Conservation (phyloP, 371 early-diverging fungal species). For the Sporodiniella umbellata region DNA sequence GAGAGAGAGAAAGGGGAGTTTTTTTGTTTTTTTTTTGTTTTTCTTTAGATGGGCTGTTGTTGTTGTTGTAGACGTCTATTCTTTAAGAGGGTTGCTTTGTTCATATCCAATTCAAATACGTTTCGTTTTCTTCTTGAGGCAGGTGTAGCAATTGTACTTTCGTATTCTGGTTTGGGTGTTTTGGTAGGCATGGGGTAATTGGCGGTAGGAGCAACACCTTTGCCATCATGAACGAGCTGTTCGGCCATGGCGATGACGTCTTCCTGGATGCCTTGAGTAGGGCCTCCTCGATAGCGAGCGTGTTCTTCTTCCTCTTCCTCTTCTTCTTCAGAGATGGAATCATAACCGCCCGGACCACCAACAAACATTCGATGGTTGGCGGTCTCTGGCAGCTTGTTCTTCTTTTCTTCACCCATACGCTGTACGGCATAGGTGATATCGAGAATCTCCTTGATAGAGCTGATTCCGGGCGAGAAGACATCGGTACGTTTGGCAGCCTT, state of each 20-base stretch:
- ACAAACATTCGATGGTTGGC: background rate
- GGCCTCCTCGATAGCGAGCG: background rate
- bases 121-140: conserved; percentile 34
- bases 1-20: no score
- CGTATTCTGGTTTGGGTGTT: background rate
- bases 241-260: conserved; percentile 28
- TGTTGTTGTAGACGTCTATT: conserved; percentile 25
- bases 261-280: conserved; percentile 13
- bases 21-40: no score
- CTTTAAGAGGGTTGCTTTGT: conserved; percentile 47
- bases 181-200: conserved; percentile 12
- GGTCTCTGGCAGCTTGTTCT: conserved; percentile 12
- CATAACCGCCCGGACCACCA: conserved; percentile 9
- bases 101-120: conserved; percentile 47
- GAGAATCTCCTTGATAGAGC: conserved; percentile 49
- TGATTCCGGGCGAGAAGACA: conserved; percentile 43
- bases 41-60: background rate
- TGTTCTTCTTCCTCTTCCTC: conserved; percentile 16
- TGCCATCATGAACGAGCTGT: conserved; percentile 23
- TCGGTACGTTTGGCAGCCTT: conserved; percentile 17
- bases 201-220: conserved; percentile 23
- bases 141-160: conserved; percentile 16
- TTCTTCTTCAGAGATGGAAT: conserved; percentile 24
- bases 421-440: conserved; percentile 55
- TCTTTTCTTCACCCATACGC: conserved; percentile 54